Evolutionary conservation across 2,329 filamentous ascomycete species (phyloP).

Genomic region (Penicillium sclerotigenum): DNA sequence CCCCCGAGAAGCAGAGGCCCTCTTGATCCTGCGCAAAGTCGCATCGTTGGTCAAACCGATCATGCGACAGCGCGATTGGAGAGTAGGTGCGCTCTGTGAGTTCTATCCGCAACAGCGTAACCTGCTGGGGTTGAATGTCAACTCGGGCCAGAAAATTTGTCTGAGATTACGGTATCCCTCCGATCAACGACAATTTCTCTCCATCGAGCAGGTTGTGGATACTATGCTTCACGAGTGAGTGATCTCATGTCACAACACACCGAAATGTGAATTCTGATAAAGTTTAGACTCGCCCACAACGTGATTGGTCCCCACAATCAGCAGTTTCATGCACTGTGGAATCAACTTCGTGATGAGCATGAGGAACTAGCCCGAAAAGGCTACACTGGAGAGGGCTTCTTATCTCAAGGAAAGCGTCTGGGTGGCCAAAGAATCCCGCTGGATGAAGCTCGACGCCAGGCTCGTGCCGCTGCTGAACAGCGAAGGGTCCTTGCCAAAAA

Average conservation of each 20-base stretch:
- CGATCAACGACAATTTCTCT: slow-evolving; percentile 73
- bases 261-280: slow-evolving; percentile 10
- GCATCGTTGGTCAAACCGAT: slow-evolving; percentile 91
- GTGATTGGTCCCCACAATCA: slow-evolving; percentile 77
- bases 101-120: slow-evolving; percentile 75
- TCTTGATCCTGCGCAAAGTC: slow-evolving; percentile 68
- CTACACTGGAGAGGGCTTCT: slow-evolving; percentile 86
- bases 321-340: slow-evolving; percentile 81
- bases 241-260: neutral
- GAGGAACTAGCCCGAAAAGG: slow-evolving; percentile 73
- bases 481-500: slow-evolving; percentile 57
- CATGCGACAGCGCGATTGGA: slow-evolving; percentile 84
- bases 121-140: slow-evolving; percentile 77
- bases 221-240: slow-evolving; percentile 84
- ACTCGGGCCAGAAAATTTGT: slow-evolving; percentile 73
- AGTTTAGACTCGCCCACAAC: slow-evolving; percentile 68
- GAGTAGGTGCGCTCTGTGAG: slow-evolving; percentile 73
- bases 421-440: slow-evolving; percentile 65
- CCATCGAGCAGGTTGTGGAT: slow-evolving; percentile 75
- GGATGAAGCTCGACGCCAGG: slow-evolving; percentile 71
- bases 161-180: slow-evolving; percentile 74
- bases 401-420: slow-evolving; percentile 69
- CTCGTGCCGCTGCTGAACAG: slow-evolving; percentile 71
- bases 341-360: slow-evolving; percentile 83
- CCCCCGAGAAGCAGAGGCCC: slow-evolving; percentile 50